A percentile compares a stretch with the other conserved stretches of the same genome.
These are phyloP conservation scores for Vitis cinerea DNA, from an alignment of 164 flowering plant genomes.

Conservation along the genomic window DNA sequence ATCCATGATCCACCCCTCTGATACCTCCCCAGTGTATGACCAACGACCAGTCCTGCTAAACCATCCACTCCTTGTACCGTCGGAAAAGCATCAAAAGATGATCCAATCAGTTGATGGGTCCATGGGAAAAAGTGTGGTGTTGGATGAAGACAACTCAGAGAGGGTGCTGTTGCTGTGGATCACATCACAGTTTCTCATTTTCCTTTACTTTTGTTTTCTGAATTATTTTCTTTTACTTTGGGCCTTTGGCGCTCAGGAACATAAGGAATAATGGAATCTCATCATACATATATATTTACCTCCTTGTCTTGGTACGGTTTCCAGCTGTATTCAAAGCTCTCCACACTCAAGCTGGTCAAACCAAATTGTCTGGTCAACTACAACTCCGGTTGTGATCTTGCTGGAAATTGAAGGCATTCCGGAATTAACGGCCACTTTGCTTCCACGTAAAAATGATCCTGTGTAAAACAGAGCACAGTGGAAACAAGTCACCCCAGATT, in stretches of 20 bases:
- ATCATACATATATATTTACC: conserved; percentile 39
- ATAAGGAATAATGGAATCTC: conserved; percentile 67
- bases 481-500: background rate
- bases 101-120: background rate
- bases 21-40: too few relatives aligned
- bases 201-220: background rate
- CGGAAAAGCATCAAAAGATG: too few relatives aligned
- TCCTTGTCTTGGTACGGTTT: conserved; percentile 56
- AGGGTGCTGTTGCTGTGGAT: background rate
- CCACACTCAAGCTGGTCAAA: conserved; percentile 28
- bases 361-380: conserved; percentile 20
- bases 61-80: too few relatives aligned
- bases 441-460: background rate
- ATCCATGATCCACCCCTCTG: background rate
- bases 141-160: conserved; percentile 1
- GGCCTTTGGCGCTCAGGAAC: conserved; percentile 28
- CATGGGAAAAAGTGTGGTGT: background rate
- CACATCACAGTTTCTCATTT: background rate
- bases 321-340: conserved; percentile 46
- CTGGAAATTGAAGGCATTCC: conserved; percentile 23
- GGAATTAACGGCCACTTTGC: conserved; percentile 20
- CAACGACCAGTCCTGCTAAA: too few relatives aligned
- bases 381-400: conserved; percentile 31
- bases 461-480: background rate
- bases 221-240: conserved; percentile 17